Base-by-base conservation (phyloP, 1,284 basidiomycete species). In the Ganoderma resinaceum region DNA sequence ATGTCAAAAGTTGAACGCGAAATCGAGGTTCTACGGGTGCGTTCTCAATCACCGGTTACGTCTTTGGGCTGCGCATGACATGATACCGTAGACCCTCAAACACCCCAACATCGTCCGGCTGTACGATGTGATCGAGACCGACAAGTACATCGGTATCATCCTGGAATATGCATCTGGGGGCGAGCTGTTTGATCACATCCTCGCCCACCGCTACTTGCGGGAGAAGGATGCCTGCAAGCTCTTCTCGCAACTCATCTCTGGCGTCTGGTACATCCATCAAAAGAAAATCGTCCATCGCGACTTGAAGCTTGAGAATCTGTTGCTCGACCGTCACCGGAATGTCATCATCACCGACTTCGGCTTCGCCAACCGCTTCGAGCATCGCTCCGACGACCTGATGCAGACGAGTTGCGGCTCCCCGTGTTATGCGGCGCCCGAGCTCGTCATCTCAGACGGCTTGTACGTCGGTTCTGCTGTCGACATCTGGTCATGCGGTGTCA, bases 331-430 rank as follows among this genome's bases (percentile, higher is more conserved):
- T 72, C 91, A 99, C 79, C 91, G 98, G 68, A 99, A 99, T 80
- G 96, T 99, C 72, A 98, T 99, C 84, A 99, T 99, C 85, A 99
- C 97, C 73, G 98, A 99, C 80, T 99, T 99, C 80, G 97, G 98
- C 37, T 99, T 99, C 77, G 98, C 98, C 69, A 99, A 99, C 83
- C 91, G 94, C 65, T 99, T 99, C 78, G 95, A 97, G 80, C 93
- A 96, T 76, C 89, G 90, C 46, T 77, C 92, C 20, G 95, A 97
- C 80, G 98, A 99, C 80, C 89, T 99, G 72, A 99, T 99, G 98
- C 96, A 98, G 76, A 99, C 98, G 0, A 95, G 93, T 75, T 99
- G 98, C 75, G 98, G 98, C 8, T 95, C 93, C 42, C 98, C 98
- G 0, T 99, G 98, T 81, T 99, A 99, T 79, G 98, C 98, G 5